phyloP scores from a whole-genome alignment of 2,329 filamentous ascomycete species.

The Diplodia mutila region DNA sequence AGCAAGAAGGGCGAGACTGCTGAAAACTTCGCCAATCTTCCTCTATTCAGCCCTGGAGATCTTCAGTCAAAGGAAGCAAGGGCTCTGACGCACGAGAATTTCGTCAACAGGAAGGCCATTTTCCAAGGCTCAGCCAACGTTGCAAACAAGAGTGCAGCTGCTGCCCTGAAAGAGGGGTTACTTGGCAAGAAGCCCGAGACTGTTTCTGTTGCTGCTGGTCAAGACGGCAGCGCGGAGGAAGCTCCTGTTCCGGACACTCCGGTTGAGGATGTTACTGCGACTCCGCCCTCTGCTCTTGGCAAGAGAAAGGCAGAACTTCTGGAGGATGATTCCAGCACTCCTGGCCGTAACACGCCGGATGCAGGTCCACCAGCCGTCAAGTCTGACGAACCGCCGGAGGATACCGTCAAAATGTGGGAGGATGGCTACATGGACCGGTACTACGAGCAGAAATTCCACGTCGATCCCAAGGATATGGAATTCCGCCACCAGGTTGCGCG shows the following conservation, averaged over 20 bases:
- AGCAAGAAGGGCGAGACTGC: constrained; percentile 26
- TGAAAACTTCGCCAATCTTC: constrained; percentile 36
- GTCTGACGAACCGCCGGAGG: constrained; percentile 68
- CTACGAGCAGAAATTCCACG: constrained; percentile 94
- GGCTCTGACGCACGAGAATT: constrained; percentile 81
- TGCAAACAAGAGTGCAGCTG: constrained; percentile 94
- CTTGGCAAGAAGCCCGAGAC: constrained; percentile 49
- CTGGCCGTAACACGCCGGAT: constrained; percentile 62
- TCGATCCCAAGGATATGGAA: constrained; percentile 75
- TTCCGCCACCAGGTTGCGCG: constrained; percentile 88
- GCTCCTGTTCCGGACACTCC: constrained; percentile 30
- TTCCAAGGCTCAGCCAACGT: constrained; percentile 64
- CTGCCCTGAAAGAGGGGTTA: constrained; percentile 78
- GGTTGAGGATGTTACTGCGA: constrained; percentile 40
- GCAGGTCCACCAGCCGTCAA: constrained; percentile 51
- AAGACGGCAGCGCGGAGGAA: constrained; percentile 31
- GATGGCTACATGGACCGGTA: constrained; percentile 93
- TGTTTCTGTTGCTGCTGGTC: constrained; percentile 26
- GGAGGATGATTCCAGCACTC: constrained; percentile 64
- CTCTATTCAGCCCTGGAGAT: constrained; percentile 41
- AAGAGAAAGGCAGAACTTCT: constrained; percentile 79
- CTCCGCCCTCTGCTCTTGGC: constrained; percentile 56
- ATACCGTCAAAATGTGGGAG: constrained; percentile 91
- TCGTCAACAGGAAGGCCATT: constrained; percentile 72
- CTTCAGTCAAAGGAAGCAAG: constrained; percentile 43